Percentiles rank a stretch among this genome's conserved stretches.
Conservation (phyloP, 179 eudicot species). For the Kewa caespitosa region DNA sequence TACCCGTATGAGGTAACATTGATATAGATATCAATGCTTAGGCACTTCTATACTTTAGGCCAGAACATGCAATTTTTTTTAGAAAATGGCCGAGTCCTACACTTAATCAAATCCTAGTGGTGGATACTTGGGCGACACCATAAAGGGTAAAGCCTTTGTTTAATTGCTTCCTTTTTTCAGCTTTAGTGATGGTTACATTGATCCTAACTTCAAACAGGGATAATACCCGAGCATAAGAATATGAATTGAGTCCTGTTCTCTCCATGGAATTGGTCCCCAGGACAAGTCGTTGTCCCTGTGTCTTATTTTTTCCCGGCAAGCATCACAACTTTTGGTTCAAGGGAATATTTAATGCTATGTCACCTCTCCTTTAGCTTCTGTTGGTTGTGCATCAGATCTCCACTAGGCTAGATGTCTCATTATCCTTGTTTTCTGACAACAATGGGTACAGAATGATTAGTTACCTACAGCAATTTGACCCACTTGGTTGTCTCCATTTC, state of each 20-base stretch:
- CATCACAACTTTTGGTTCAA: conserved; percentile 25
- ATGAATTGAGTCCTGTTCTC: conserved; percentile 10
- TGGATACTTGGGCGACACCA: too few species aligned
- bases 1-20: too few species aligned
- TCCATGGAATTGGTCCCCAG: conserved; percentile 27
- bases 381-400: conserved; percentile 33
- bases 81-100: too few species aligned
- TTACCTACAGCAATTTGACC: conserved; percentile 5
- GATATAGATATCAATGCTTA: too few species aligned
- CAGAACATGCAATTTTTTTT: too few species aligned
- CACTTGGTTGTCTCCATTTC: conserved; percentile 14
- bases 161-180: neutral
- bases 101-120: too few species aligned
- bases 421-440: conserved; percentile 16
- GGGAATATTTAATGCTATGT: conserved; percentile 29
- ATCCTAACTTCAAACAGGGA: neutral
- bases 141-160: neutral
- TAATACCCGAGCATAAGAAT: conserved; percentile 9
- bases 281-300: conserved; percentile 25
- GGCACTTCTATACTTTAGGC: too few species aligned
- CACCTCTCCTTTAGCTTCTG: conserved; percentile 20
- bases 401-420: conserved; percentile 24
- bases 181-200: neutral
- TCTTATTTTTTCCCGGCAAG: conserved; percentile 29
- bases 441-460: conserved; percentile 11